Evolutionary conservation across 371 early-diverging fungal species (phyloP).

Genomic region (Mucor velutinosus): DNA sequence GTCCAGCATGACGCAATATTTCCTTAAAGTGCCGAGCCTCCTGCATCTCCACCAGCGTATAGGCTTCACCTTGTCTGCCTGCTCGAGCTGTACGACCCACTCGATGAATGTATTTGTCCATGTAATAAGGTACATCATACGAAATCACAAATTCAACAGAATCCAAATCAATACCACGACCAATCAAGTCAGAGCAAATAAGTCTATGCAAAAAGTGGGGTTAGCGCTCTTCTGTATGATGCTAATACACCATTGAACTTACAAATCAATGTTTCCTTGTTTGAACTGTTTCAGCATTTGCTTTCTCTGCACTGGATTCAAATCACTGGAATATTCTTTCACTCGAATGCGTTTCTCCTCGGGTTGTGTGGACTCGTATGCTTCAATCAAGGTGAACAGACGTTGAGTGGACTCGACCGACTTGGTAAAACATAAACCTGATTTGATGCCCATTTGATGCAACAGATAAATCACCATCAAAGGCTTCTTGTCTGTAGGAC

Average conservation of each 20-base stretch:
- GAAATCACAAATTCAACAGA: constrained; percentile 87
- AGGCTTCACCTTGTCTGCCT: constrained; percentile 87
- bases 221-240: not conserved
- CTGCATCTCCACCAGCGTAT: constrained; percentile 84
- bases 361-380: constrained; percentile 47
- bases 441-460: constrained; percentile 60
- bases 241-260: constrained; percentile 10
- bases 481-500: constrained; percentile 70
- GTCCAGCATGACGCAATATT: constrained; percentile 73
- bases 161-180: constrained; percentile 95
- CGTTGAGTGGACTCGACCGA: constrained; percentile 87
- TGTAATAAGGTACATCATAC: constrained; percentile 89
- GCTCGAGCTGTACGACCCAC: constrained; percentile 99
- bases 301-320: constrained; percentile 66
- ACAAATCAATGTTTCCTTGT: constrained; percentile 67
- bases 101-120: constrained; percentile 96
- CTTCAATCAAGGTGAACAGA: constrained; percentile 68
- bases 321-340: constrained; percentile 86
- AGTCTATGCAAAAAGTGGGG: constrained; percentile 44
- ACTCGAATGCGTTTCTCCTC: constrained; percentile 48
- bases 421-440: constrained; percentile 86
- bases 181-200: constrained; percentile 92
- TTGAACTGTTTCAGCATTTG: constrained; percentile 72
- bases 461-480: constrained; percentile 79
- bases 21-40: constrained; percentile 78